Evolutionary conservation across 2,329 filamentous ascomycete species (phyloP).

Genomic region (Botrytis medusae): DNA sequence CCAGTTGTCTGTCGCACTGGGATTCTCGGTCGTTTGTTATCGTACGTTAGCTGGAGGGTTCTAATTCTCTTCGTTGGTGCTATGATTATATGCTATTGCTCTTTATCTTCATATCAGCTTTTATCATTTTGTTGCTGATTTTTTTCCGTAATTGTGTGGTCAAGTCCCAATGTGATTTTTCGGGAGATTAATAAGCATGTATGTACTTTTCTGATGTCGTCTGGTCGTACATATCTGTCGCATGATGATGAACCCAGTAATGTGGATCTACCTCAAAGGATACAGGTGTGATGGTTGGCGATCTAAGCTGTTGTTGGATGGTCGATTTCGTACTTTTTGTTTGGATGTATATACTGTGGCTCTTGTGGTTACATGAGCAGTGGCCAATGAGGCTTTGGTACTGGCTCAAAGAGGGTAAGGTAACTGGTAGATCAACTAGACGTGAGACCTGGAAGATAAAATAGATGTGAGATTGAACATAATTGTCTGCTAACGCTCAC

Average conservation of each 20-base stretch:
- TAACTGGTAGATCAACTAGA: no score
- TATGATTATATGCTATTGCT: background rate
- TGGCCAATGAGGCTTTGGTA: background rate
- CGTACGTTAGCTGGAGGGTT: rapidly evolving
- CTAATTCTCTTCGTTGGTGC: background rate
- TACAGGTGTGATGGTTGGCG: background rate
- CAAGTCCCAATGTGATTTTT: rapidly evolving
- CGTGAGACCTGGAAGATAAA: no score
- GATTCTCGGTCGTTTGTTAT: background rate
- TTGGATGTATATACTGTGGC: background rate
- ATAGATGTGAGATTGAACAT: no score
- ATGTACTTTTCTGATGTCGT: background rate
- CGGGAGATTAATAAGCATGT: background rate
- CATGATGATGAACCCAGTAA: rapidly evolving
- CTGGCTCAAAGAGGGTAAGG: background rate
- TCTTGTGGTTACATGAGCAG: background rate
- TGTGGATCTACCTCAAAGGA: rapidly evolving
- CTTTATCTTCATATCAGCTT: background rate
- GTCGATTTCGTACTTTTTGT: no score
- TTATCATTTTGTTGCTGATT: rapidly evolving
- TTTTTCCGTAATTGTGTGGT: rapidly evolving
- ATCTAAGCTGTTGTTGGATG: no score
- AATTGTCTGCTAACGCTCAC: background rate
- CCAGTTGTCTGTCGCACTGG: background rate
- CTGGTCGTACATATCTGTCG: background rate